phyloP scores from a whole-genome alignment of 2,329 filamentous ascomycete genomes.

The Teratosphaeria zuluensis region DNA sequence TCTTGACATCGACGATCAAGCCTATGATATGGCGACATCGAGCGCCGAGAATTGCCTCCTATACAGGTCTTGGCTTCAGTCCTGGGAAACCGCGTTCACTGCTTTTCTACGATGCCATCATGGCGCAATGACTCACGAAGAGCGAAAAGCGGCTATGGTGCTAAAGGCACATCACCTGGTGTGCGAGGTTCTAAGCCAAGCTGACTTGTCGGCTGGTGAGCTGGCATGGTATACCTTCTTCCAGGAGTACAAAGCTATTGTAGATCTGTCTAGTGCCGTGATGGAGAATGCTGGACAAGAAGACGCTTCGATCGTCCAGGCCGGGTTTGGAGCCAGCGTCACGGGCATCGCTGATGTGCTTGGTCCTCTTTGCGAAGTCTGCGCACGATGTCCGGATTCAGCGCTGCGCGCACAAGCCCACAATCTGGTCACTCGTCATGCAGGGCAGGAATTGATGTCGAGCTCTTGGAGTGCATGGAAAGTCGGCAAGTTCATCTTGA shows the following conservation, averaged over 20 bases:
- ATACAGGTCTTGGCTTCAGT: conserved; percentile 11
- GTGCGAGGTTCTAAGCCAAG: conserved; percentile 12
- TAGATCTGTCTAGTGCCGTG: conserved; percentile 14
- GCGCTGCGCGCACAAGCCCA: conserved; percentile 11
- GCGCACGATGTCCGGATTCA: conserved; percentile 15
- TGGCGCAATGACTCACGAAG: conserved; percentile 3
- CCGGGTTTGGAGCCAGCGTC: conserved; percentile 5
- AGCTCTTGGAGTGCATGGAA: conserved; percentile 17
- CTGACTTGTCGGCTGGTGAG: conserved; percentile 14
- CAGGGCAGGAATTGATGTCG: conserved; percentile 16
- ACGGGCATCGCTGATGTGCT: conserved; percentile 15
- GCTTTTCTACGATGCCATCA: conserved; percentile 7
- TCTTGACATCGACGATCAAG: conserved; percentile 15
- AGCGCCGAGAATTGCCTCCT: conserved; percentile 13
- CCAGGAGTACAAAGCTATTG: conserved; percentile 12
- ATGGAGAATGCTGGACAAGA: conserved; percentile 3
- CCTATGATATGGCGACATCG: conserved; percentile 13
- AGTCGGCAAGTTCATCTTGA: conserved; percentile 15
- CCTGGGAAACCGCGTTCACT: conserved; percentile 15
- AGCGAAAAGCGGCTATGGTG: conserved; percentile 14
- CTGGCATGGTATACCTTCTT: conserved; percentile 16
- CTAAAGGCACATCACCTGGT: conserved; percentile 18
- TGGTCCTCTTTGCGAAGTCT: conserved; percentile 16
- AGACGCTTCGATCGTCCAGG: not conserved
- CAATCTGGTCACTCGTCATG: conserved; percentile 14